These are phyloP conservation scores for Aspergillus baeticus DNA, from an alignment of 495 filamentous ascomycete species.

Conservation along the genomic window DNA sequence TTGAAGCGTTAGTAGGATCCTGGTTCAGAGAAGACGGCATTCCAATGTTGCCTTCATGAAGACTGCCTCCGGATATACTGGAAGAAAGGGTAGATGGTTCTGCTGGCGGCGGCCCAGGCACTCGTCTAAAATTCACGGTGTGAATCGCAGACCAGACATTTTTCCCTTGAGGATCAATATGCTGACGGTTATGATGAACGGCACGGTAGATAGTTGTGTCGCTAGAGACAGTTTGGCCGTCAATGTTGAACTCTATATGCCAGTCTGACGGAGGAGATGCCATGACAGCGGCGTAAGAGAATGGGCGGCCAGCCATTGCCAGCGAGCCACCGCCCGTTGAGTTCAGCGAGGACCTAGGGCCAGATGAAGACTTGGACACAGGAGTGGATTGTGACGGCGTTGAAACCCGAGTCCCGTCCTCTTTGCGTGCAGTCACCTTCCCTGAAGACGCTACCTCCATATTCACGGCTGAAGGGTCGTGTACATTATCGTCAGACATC, in stretches of 20 bases:
- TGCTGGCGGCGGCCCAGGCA: slow-evolving; percentile 80
- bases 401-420: slow-evolving; percentile 86
- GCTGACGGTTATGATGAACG: slow-evolving; percentile 70
- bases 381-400: slow-evolving; percentile 72
- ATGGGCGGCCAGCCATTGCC: slow-evolving; percentile 45
- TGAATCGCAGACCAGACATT: slow-evolving; percentile 90
- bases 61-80: slow-evolving; percentile 43
- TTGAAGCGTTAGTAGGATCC: slow-evolving; percentile 78
- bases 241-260: slow-evolving; percentile 95
- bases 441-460: slow-evolving; percentile 88
- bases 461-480: slow-evolving; percentile 86
- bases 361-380: slow-evolving; percentile 46
- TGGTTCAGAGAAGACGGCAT: slow-evolving; percentile 85
- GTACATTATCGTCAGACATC: slow-evolving; percentile 67
- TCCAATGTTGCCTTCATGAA: slow-evolving; percentile 46
- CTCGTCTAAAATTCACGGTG: slow-evolving; percentile 86
- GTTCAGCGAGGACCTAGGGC: slow-evolving; percentile 32
- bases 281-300: slow-evolving; percentile 78
- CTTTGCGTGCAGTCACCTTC: slow-evolving; percentile 93
- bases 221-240: slow-evolving; percentile 76
- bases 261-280: slow-evolving; percentile 78
- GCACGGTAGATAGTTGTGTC: slow-evolving; percentile 97
- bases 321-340: slow-evolving; percentile 38
- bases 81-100: slow-evolving; percentile 68
- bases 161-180: slow-evolving; percentile 60